phyloP scores from a whole-genome alignment of 495 filamentous ascomycete species.

The Talaromyces adpressus region DNA sequence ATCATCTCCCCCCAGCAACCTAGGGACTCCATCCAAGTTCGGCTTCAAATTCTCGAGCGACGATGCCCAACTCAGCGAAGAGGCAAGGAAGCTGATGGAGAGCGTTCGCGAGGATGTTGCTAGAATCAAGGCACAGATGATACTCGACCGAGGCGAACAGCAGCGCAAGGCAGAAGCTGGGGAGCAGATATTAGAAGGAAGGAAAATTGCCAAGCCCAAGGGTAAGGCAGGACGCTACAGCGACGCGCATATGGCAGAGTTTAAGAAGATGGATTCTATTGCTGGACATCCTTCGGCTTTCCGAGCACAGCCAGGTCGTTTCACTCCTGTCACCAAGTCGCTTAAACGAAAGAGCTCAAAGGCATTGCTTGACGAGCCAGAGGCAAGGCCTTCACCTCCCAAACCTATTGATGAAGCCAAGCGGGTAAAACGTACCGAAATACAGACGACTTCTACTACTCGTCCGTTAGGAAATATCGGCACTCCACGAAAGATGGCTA shows the following conservation, averaged over 20 bases:
- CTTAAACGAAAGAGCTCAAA: conserved; percentile 73
- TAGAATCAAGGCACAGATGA: conserved; percentile 58
- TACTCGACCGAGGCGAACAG: conserved; percentile 44
- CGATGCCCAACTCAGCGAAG: conserved; percentile 58
- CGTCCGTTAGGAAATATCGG: conserved; percentile 30
- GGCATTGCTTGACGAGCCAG: conserved; percentile 57
- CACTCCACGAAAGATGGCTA: conserved; percentile 25
- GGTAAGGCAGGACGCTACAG: conserved; percentile 73
- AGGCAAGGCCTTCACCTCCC: conserved; percentile 31
- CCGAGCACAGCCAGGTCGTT: conserved; percentile 54
- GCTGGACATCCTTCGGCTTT: conserved; percentile 74
- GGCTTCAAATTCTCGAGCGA: conserved; percentile 63
- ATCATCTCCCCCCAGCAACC: conserved; percentile 30
- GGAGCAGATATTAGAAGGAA: conserved; percentile 36
- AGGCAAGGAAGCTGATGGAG: conserved; percentile 72
- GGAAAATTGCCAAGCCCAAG: conserved; percentile 72
- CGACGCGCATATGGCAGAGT: conserved; percentile 74
- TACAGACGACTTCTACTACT: conserved; percentile 52
- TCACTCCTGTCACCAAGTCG: conserved; percentile 46
- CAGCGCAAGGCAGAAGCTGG: conserved; percentile 23
- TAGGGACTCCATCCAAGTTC: conserved; percentile 53
- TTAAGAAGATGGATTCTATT: conserved; percentile 97
- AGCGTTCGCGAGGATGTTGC: conserved; percentile 62
- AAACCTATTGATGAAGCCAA: conserved; percentile 44
- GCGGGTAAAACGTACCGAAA: conserved; percentile 52